phyloP scores from a whole-genome alignment of 495 filamentous ascomycete species.

The Hypoxylon lenormandii region DNA sequence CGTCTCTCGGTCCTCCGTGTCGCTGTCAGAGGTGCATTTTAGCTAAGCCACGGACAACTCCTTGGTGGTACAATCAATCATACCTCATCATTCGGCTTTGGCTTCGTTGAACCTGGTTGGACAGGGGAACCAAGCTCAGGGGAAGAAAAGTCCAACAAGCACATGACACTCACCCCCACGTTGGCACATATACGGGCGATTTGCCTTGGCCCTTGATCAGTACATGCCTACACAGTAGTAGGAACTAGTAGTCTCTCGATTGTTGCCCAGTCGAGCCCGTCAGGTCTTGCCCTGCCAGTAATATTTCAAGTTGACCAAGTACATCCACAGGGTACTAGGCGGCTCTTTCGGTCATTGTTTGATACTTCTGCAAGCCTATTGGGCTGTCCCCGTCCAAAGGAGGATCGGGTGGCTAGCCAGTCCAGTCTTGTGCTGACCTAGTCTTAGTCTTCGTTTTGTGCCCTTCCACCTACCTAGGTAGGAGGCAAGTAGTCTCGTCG shows the following conservation, averaged over 20 bases:
- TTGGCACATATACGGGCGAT: slow-evolving; percentile 1
- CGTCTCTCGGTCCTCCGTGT: slow-evolving; percentile 4
- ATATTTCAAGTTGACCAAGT: slow-evolving; percentile 6
- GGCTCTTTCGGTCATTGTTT: slow-evolving; percentile 37
- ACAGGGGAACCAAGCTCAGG: slow-evolving; percentile 15
- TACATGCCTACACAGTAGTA: too few species aligned
- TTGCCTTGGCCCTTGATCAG: slow-evolving; percentile 8
- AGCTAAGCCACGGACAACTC: slow-evolving; percentile 34
- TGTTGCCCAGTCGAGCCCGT: slow-evolving; percentile 12
- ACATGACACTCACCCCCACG: slow-evolving; percentile 36
- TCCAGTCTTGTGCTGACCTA: slow-evolving; percentile 26
- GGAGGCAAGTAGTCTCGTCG: slow-evolving; percentile 23
- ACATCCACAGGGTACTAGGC: slow-evolving; percentile 2
- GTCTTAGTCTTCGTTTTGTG: slow-evolving; percentile 21
- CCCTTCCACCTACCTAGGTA: neutral
- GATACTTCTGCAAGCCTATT: slow-evolving; percentile 27
- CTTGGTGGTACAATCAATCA: slow-evolving; percentile 38
- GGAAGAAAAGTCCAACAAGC: slow-evolving; percentile 34
- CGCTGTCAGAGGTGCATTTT: slow-evolving; percentile 30
- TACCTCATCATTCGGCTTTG: slow-evolving; percentile 14
- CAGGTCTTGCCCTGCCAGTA: slow-evolving; percentile 7
- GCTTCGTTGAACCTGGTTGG: neutral
- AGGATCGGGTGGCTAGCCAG: slow-evolving; percentile 38
- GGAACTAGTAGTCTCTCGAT: slow-evolving; percentile 34
- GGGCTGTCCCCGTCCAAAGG: slow-evolving; percentile 23